Evolutionary conservation across 1,284 basidiomycete genomes (phyloP), one percentile per base, ranked within the genome.

Genomic region (Marasmius sp.): DNA sequence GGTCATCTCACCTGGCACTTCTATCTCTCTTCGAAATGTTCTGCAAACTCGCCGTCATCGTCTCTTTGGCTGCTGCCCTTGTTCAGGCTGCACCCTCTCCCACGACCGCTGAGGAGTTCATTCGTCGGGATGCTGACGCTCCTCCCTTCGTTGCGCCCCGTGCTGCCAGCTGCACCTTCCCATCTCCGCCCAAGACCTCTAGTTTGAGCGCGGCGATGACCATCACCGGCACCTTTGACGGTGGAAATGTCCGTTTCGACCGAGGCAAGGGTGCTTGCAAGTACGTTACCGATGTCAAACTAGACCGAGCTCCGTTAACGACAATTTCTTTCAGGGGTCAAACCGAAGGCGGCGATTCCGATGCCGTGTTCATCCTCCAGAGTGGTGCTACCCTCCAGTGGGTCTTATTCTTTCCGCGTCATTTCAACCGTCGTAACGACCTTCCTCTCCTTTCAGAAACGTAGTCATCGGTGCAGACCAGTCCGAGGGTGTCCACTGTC

Each of bases 381-480:
- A 39, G 52, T 39, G 65, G 65, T 20, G 65, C 61, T 33, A 65
- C 55, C 39, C 48, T 58, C 16, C 57, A 58, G 57, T 58, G 39
- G 22, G 57, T 38, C 6, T 10, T 34, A 10, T 22, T 49, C 11
- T 12, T 56, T 9, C 14, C 20, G 20, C 14, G 10, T 47, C 27
- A 12, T 45, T 47, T 22, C n/a, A 5, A 18, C 12, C 18, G 6
- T 43, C 36, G 11, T 16, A 34, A 18, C 36, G 37, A n/a, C 38
- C 14, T 8, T 54, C 6, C 18, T 36, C 36, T 7, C 16, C 5
- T 22, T 12, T 58, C 45, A 59, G 59, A 45, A 64, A 66, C 53
- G 65, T 66, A 33, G 59, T 66, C 57, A 66, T 66, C 27, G 65
- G 65, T 45, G 64, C 63, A 6, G 57, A 66, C 65, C 65, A 66